Evolutionary conservation across 805 yeast genomes (phyloP), one percentile per base, ranked within the genome.

Genomic region (Yarrowia bubula): DNA sequence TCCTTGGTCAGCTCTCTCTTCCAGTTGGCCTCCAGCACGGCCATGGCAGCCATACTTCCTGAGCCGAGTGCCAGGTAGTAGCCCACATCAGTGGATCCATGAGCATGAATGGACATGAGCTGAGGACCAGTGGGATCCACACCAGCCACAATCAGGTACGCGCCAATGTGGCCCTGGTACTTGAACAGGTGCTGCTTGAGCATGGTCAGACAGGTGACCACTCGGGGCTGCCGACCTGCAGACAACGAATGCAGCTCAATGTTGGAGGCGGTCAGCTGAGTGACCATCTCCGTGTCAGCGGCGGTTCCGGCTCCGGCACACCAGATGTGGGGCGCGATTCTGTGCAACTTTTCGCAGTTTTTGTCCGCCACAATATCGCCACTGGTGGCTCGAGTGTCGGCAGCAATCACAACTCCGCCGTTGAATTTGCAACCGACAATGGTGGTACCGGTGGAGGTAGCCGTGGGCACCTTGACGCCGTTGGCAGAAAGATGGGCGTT

Each of bases 271-370:
- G 92, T 92, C 73, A 95, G 81, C 76, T 92, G 97, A 5, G 99
- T 95, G 43, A 95, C 98, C 86, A 92, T 91, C 76, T 95, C 98
- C 11, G 98, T 95, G 75, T 95, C 99, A 8, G 99, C 98, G 35
- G 99, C 99, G n/a, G 99, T 95, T 76, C 99, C 99, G 3, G 99
- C 99, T 73, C 99, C 99, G 62, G 99, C 99, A 86, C 99, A 93
- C 98, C 98, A 93, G 75, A 92, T 92, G 73, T 83, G 84, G 9
- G 98, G 97, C 7, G 97, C 84, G 69, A 92, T 82, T 70, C 96
- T 80, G 78, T 93, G 98, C 69, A 95, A 81, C 78, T 93, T 93
- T 74, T 92, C 97, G 82, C 98, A 92, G 80, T 95, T 95, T 81
- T 95, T 95, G 79, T 95, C 98, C 8, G 99, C 99, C 39, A 95